These are phyloP conservation scores for Aureobasidium subglaciale DNA, from an alignment of 2,329 filamentous ascomycete genomes.

Conservation along the genomic window DNA sequence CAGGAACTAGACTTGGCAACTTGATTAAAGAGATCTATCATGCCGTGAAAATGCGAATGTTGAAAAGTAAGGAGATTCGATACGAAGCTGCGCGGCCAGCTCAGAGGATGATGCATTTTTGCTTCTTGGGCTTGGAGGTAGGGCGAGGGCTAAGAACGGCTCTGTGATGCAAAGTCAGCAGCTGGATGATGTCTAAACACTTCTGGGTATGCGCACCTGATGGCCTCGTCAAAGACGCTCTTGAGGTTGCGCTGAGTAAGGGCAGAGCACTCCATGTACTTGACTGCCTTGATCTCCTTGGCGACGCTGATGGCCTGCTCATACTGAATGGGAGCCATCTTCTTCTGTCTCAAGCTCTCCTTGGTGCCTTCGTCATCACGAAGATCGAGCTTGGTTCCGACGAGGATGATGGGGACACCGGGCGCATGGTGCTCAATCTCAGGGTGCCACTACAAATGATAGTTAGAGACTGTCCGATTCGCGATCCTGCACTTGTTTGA, in stretches of 20 bases:
- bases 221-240: constrained; percentile 97
- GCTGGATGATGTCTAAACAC: neutral
- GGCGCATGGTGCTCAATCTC: constrained; percentile 97
- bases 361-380: constrained; percentile 79
- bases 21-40: constrained; percentile 15
- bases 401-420: constrained; percentile 90
- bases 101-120: constrained; percentile 63
- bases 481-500: neutral
- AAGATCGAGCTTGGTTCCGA: constrained; percentile 94
- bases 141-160: constrained; percentile 66
- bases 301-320: constrained; percentile 82
- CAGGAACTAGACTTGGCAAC: constrained; percentile 15
- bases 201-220: constrained; percentile 67
- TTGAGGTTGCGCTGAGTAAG: constrained; percentile 95
- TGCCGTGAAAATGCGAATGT: constrained; percentile 14
- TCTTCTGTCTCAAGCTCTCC: constrained; percentile 77
- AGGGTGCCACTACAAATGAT: constrained; percentile 72
- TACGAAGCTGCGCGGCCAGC: neutral
- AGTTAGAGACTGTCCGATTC: neutral
- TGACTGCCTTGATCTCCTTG: constrained; percentile 91
- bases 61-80: neutral
- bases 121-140: constrained; percentile 52
- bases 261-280: constrained; percentile 96
- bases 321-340: constrained; percentile 95
- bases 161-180: constrained; percentile 35